Base-by-base conservation (phyloP, 768 basidiomycete species). In the Rubroboletus satanas region DNA sequence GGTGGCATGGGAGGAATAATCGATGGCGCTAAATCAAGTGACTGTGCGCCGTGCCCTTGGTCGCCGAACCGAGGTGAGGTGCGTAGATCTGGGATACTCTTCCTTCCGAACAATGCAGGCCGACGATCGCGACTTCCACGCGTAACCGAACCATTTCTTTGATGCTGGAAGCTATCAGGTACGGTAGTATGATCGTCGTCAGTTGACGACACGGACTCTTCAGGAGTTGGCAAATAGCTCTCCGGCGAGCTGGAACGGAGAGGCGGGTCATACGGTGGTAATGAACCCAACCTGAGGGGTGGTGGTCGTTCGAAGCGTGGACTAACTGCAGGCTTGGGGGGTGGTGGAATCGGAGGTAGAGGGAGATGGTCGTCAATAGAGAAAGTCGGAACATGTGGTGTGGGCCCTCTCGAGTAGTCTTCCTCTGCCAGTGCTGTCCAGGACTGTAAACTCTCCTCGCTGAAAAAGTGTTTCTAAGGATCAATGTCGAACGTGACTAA, bases 81-180 rank as follows among this genome's bases (percentile, higher is more conserved):
- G 28, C 88, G 81, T 45, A 96, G 74, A 65, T 97, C 93, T 7
- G 94, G 93, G 53, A 96, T 76, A 54, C 91, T 93, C 72, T 94
- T 90, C 76, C 92, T 94, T 33, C 76, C 76, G 2, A 71, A 62
- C 31, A 85, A 66, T 12, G 71, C 74, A 45, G 67, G 64, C 50
- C 73, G 74, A 36, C 66, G 67, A 56, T 73, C 66, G 57, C 59
- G 71, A 49, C 65, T 65, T 58, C 68, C 77, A 39, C 64, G 75
- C 51, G 74, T 79, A 61, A 76, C 75, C 12, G 83, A 83, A 56
- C 83, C 75, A 65, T 79, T 77, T 31, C 81, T 75, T 38, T 71
- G 73, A 62, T 82, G 83, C 45, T 72, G 66, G 53, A 50, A 62
- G 32, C 52, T 48, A 51, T 59, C 54, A 45, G 64, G 65, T n/a